Evolutionary conservation across 352 stramenopile genomes (phyloP).

Genomic region (Plasmopara muralis): DNA sequence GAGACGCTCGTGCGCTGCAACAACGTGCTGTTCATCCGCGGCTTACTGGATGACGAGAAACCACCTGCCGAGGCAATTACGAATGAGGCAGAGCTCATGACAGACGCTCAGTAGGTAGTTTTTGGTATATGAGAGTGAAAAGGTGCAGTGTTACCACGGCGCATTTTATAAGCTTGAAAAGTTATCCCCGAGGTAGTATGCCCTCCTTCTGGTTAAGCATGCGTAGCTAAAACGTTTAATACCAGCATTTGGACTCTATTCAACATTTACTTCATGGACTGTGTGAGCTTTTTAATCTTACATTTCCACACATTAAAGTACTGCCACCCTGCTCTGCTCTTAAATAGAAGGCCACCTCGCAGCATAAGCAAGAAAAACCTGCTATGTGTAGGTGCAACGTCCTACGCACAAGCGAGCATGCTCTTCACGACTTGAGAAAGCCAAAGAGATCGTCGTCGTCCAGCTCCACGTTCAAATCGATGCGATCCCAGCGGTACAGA

Average conservation of each 20-base stretch:
- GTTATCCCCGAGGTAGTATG: too few species aligned
- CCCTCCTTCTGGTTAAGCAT: too few species aligned
- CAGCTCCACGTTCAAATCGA: constrained; percentile 77
- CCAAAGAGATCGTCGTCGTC: constrained; percentile 83
- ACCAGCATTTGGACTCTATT: too few species aligned
- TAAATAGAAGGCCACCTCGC: too few species aligned
- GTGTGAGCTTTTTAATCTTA: too few species aligned
- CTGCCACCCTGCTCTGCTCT: too few species aligned
- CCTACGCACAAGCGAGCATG: not conserved
- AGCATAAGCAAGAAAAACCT: not conserved
- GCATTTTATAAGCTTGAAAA: not conserved
- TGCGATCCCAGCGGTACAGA: constrained; percentile 72
- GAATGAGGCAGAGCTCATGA: constrained; percentile 37
- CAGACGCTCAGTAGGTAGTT: constrained; percentile 19
- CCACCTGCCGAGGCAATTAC: constrained; percentile 28
- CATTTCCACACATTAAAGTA: too few species aligned
- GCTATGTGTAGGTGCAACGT: not conserved
- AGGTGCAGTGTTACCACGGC: not conserved
- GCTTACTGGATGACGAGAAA: constrained; percentile 72
- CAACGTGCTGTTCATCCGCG: constrained; percentile 97
- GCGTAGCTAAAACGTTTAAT: too few species aligned
- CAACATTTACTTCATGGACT: too few species aligned
- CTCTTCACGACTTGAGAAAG: constrained; percentile 69
- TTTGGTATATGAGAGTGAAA: not conserved
- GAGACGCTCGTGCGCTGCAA: constrained; percentile 99